Conservation (phyloP, 257 asterid genomes). For the Penstemon eatonii region DNA sequence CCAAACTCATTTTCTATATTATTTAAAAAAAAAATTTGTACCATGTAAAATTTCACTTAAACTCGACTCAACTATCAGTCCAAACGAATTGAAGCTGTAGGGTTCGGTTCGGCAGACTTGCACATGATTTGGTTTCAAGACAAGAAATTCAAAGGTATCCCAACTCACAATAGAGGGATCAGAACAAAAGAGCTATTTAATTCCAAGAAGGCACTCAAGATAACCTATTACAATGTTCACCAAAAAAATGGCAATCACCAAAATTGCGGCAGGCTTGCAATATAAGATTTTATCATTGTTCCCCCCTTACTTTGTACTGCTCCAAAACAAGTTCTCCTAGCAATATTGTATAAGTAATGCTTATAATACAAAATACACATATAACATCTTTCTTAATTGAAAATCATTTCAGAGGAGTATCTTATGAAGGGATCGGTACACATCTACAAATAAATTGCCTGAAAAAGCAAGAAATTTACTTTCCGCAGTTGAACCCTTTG, state of each 20-base stretch:
- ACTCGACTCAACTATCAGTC: too few relatives aligned
- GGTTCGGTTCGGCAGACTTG: too few relatives aligned
- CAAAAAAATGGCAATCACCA: slow-evolving; percentile 9
- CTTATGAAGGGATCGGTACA: slow-evolving; percentile 17
- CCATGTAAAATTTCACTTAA: too few relatives aligned
- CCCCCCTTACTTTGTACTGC: slow-evolving; percentile 16
- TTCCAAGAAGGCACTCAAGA: slow-evolving; percentile 1
- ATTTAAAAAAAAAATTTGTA: too few relatives aligned
- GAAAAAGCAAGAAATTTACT: slow-evolving; percentile 21
- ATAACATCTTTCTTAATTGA: slow-evolving; percentile 27
- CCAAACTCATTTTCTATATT: too few relatives aligned
- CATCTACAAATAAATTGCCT: slow-evolving; percentile 24
- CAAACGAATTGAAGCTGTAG: too few relatives aligned
- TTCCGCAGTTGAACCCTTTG: slow-evolving; percentile 68
- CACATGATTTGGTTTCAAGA: too few relatives aligned
- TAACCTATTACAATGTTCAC: slow-evolving; percentile 6
- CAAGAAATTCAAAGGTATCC: too few relatives aligned
- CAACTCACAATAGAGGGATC: too few relatives aligned
- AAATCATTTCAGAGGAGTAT: slow-evolving; percentile 9
- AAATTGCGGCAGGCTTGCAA: slow-evolving; percentile 25
- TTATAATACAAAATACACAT: slow-evolving; percentile 35
- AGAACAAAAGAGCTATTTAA: neutral
- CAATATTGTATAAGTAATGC: slow-evolving; percentile 27
- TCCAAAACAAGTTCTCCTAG: slow-evolving; percentile 23
- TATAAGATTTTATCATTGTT: slow-evolving; percentile 12